Evolutionary conservation across 2,329 filamentous ascomycete species (phyloP).

Genomic region (Ceratocystis albifundus): DNA sequence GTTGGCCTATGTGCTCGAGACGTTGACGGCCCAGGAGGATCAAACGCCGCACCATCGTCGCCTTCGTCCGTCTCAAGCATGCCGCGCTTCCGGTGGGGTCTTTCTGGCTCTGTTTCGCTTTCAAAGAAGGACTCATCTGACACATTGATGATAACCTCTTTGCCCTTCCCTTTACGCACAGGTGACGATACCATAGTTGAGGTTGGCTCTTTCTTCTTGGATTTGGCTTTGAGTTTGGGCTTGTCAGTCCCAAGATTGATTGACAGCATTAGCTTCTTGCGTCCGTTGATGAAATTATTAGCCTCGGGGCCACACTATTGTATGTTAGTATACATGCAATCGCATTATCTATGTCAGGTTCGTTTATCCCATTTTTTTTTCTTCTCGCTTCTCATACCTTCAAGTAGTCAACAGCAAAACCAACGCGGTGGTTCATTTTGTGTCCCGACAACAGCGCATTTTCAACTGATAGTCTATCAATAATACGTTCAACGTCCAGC

Average conservation of each 20-base stretch:
- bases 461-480: conserved; percentile 62
- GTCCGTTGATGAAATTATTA: conserved; percentile 35
- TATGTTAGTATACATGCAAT: not conserved
- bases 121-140: conserved; percentile 20
- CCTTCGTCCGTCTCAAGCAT: conserved; percentile 28
- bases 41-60: conserved; percentile 38
- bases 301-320: conserved; percentile 34
- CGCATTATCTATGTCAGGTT: too few relatives aligned
- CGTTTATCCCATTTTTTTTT: too few relatives aligned
- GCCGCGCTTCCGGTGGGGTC: not conserved
- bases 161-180: conserved; percentile 28
- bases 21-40: conserved; percentile 30
- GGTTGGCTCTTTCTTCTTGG: conserved; percentile 30
- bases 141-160: conserved; percentile 24
- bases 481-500: conserved; percentile 71
- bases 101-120: not conserved
- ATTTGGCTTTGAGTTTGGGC: conserved; percentile 30
- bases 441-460: conserved; percentile 60
- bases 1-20: conserved; percentile 26
- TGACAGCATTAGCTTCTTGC: conserved; percentile 37
- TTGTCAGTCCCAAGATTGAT: conserved; percentile 32
- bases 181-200: conserved; percentile 46
- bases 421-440: conserved; percentile 45
- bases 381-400: conserved; percentile 36
- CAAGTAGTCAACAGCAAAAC: conserved; percentile 66